Conservation (phyloP, 768 basidiomycete species). For the Clitopilus passeckerianus region DNA sequence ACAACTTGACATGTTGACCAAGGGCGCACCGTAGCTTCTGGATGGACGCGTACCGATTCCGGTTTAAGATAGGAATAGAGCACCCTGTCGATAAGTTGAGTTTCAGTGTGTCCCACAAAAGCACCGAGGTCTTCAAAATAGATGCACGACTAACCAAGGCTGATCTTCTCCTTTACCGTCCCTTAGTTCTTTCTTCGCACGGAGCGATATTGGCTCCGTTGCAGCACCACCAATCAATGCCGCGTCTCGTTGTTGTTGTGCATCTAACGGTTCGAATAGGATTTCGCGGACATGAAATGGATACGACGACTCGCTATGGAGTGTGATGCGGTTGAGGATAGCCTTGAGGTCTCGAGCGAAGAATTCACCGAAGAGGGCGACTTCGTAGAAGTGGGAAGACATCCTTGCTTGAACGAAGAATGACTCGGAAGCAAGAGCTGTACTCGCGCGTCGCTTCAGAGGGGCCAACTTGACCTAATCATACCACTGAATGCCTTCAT, state of each 20-base stretch:
- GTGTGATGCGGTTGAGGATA: constrained; percentile 76
- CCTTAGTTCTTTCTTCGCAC: constrained; percentile 68
- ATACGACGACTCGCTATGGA: constrained; percentile 74
- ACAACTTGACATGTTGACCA: constrained; percentile 78
- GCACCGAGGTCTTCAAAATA: neutral
- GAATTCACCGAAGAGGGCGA: constrained; percentile 80
- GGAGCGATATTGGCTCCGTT: constrained; percentile 61
- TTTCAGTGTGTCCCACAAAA: neutral
- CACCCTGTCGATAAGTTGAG: constrained; percentile 39
- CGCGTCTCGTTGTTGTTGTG: constrained; percentile 52
- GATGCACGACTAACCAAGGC: constrained; percentile 49
- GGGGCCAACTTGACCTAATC: no score
- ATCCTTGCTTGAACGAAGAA: constrained; percentile 19
- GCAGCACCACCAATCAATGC: constrained; percentile 18
- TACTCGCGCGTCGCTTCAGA: no score
- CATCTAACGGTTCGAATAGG: constrained; percentile 77
- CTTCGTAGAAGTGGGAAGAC: constrained; percentile 68
- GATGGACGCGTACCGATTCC: constrained; percentile 77
- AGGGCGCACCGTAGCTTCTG: constrained; percentile 82
- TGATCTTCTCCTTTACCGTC: constrained; percentile 27
- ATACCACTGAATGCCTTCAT: no score
- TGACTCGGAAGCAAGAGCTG: no score
- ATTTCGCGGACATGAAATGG: constrained; percentile 73
- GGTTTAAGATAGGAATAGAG: constrained; percentile 80
- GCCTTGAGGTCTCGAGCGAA: constrained; percentile 70